Evolutionary conservation across 129 eudicot species (phyloP), one percentile per base, ranked within the genome.

Genomic region (Lonicera japonica): DNA sequence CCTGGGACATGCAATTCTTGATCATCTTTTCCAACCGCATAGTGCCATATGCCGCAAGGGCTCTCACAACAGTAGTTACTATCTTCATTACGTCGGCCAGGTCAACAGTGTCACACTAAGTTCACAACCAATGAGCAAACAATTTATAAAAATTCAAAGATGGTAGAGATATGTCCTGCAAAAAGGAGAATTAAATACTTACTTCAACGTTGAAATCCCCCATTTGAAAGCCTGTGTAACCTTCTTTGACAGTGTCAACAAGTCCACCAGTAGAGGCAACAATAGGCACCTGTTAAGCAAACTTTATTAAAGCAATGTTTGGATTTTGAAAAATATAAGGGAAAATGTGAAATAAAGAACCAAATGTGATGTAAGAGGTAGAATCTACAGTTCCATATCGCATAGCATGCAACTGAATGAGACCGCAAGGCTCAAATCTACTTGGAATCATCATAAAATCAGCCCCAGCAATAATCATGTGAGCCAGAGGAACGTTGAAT

Each of bases 391-490:
- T 82, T 75, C 89, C 89, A 61, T 82, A 82, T 65, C 79, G 75
- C 89, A 82, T 82, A 47, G 89, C 81, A 38, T 82, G 80, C 59
- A 82, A 56, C 62, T 82, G 89, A 71, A 78, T 78, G 63, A 82
- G 89, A 48, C 89, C 89, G 54, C 89, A 82, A 12, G 89, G 89
- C 55, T 82, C 89, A 47, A 82, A 82, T 65, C 89, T 75, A 54
- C 89, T 82, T 0, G 89, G 89, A 16, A 82, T 48, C 70, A 82
- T 25, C 79, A 82, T 75, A 54, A 54, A 82, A 64, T 82, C 89
- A 60, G 84, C 81, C 23, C 89, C 89, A 43, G 84, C 89, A 38
- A 66, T 75, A 13, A 82, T 82, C 81, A 67, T 68, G 62, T 82
- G 89, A 21, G 89, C 84, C 73, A 82, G 66, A 0, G 89, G 77